Base-by-base conservation (phyloP, 306 rosid genomes). In the Acacia confusa region DNA sequence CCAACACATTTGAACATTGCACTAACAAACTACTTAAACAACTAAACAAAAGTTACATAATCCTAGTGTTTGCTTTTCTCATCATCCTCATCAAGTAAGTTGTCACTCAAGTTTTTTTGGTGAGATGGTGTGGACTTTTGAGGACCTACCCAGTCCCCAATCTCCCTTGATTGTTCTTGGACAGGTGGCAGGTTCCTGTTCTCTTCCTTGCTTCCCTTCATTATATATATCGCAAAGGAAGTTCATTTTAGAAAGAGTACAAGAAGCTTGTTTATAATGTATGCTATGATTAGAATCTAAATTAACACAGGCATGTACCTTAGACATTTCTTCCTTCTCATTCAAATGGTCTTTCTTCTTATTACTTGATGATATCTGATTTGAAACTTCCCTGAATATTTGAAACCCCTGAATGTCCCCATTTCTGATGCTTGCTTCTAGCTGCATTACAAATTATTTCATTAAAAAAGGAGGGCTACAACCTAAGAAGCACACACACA, bases 331-430 rank as follows among this genome's bases (percentile, higher is more conserved):
- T 80, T 78, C 84, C 50, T 57, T 67, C 76, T 74, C 89, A 74
- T 84, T 82, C 28, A 63, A 61, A 57, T 65, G 70, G 27, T 44
- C 87, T 53, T 80, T 82, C 82, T 82, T 81, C 78, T 38, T 53
- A n/a, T 72, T 17, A 32, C 50, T 22, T 32, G 90, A 80, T 50
- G 91, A 86, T 41, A 74, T 44, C 70, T 80, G 70, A 83, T 87
- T 84, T 27, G 84, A 66, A 57, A 88, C 77, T 58, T 79, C 87
- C 19, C 90, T 84, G 76, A 93, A 93, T 75, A 92, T 79, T 73
- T 78, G 91, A 83, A 95, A 87, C 36, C 91, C 89, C 82, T 92
- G 87, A 66, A 95, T 77, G 86, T 95, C 99, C 77, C 99, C 99
- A 83, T 92, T 93, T 80, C 82, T 91, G 48, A 95, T 87, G 84